Base-by-base conservation (phyloP, 306 rosid species). In the Trifolium dubium region DNA sequence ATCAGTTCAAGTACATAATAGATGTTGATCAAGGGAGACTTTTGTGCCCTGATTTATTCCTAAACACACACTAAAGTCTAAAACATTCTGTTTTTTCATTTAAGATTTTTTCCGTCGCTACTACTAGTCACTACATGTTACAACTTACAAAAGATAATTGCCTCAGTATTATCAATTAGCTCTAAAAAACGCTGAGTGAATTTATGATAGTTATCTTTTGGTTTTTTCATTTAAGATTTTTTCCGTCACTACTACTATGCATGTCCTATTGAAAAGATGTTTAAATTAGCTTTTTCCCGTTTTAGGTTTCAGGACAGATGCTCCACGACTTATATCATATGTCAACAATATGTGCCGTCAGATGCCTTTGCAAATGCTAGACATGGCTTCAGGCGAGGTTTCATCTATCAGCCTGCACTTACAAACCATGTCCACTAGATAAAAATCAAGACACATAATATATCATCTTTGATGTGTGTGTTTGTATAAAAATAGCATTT, bases 401-500 rank as follows among this genome's bases (percentile, higher is more conserved):
- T 35, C 63, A 37, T 55, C 46, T 29, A 41, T 54, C 73, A 54
- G 58, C 44, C 10, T 14, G 15, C 56, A 1, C 23, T 29, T 4
- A 19, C 23, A 17, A 54, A 62, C 31, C 64, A 28, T 51, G 49
- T 65, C 47, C 46, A 7, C 44, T 4, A n/a, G 37, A 46, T 11
- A 13, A 53, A 40, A 53, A 66, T 34, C 60, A 12, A 66, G 18
- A 44, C 5, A 76, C 40, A 31, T 19, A 37, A 31, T 39, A 54
- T 43, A 29, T 39, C 61, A 51, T 8, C 10, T 13, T 14, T 68
- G 14, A 46, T 44, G 51, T 32, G 19, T 46, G 1, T 59, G 56
- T 67, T 67, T 76, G 80, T 69, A 37, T 60, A 69, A 54, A 54
- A 34, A 60, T 59, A 28, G 44, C 58, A 46, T 23, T 39, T 44